Percentiles rank a stretch among this genome's conserved stretches.
Conservation (phyloP, 495 filamentous ascomycete genomes). For the Penicillium dipodomyicola region DNA sequence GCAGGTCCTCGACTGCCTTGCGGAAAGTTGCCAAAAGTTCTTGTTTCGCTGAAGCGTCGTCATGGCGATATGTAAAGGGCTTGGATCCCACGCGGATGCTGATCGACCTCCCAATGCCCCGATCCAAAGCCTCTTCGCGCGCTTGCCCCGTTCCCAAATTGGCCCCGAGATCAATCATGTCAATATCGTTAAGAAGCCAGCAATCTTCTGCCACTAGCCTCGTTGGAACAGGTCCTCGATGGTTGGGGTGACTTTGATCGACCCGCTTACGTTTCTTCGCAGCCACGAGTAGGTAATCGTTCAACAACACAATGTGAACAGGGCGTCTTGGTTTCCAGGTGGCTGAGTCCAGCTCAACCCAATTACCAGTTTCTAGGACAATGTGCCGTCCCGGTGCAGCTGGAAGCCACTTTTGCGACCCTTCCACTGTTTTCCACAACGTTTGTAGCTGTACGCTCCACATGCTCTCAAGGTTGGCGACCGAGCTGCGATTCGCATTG, state of each 20-base stretch:
- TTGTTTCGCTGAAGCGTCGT: conserved; percentile 72
- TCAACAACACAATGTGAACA: conserved; percentile 86
- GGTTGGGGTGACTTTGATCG: conserved; percentile 58
- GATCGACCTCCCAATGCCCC: conserved; percentile 78
- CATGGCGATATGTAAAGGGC: conserved; percentile 86
- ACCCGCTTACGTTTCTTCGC: conserved; percentile 85
- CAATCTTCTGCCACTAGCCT: conserved; percentile 91
- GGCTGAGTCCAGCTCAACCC: conserved; percentile 95
- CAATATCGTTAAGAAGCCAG: conserved; percentile 91
- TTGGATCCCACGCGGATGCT: conserved; percentile 87
- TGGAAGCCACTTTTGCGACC: conserved; percentile 93
- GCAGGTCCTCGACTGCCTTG: conserved; percentile 86
- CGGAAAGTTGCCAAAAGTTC: conserved; percentile 82
- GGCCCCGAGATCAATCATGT: conserved; percentile 79
- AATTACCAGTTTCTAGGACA: conserved; percentile 80
- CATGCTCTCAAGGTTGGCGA: conserved; percentile 92
- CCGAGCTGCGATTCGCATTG: conserved; percentile 53
- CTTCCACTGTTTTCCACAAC: conserved; percentile 93
- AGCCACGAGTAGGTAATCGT: conserved; percentile 90
- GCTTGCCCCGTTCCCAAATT: conserved; percentile 56
- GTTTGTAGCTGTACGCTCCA: conserved; percentile 81
- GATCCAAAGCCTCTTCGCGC: conserved; percentile 56
- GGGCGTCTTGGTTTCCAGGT: conserved; percentile 87
- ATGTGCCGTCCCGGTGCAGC: conserved; percentile 89
- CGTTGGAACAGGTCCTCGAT: conserved; percentile 59